Base-by-base conservation (phyloP, 31 red algal genomes). In the Asparagopsis taxiformis region DNA sequence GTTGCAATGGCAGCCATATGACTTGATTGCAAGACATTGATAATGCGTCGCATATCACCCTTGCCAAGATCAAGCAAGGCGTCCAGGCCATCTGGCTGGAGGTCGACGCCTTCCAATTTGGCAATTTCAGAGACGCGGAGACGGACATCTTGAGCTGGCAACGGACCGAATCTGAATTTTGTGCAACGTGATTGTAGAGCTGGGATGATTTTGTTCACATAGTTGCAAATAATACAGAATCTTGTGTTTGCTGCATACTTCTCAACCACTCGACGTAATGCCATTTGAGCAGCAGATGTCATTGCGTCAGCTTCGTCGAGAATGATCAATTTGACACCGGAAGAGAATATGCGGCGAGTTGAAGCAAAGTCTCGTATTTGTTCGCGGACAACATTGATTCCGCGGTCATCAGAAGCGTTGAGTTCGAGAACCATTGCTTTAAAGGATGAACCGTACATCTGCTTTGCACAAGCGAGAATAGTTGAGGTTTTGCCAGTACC, bases 141-240 rank as follows among this genome's bases (percentile, higher is more conserved):
- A 23, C 56, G 56, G 1, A 94, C 81, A 59, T 99, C 70, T 21
- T 72, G 77, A 9, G 69, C 15, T 26, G 78, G 73, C 8, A 99
- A 65, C 54, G 96, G 96, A 15, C 73, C 91, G 62, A 99, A 94
- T 24, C 96, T 77, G 70, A 99, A 99, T 55, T 86, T 81, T 26
- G 91, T 99, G 73, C 96, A 99, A 0, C 96, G 80, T 53, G 91
- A 95, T 67, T 99, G 96, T n/a, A 99, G 61, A n/a, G 96, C 96
- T 17, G 96, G 96, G 65, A 94, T 94, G 50, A 99, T 94, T 59
- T 94, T 94, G 71, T 94, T 94, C 35, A 91, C 96, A 41, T 99
- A 99, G 74, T 99, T 99, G 52, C 96, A 99, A 31, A 99, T 92
- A 52, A 99, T 77, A 48, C 88, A 92, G 63, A 99, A 99, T 9